Base-by-base conservation (phyloP, 2,329 filamentous ascomycete genomes). In the Penicillium polonicum region DNA sequence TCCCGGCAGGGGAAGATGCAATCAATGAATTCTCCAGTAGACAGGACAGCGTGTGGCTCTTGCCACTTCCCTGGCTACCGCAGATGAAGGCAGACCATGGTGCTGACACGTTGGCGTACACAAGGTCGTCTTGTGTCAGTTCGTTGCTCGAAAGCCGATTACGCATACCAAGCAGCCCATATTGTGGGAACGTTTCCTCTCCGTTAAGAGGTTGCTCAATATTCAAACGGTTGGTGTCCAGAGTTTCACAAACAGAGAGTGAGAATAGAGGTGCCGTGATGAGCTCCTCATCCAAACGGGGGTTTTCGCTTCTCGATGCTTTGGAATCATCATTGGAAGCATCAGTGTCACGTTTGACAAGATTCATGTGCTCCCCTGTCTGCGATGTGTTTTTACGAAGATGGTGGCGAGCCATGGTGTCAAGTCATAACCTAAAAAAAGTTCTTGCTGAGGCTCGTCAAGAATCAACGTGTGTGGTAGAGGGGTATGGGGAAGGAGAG, bases 81-180 rank as follows among this genome's bases (percentile, higher is more conserved):
- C 85, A 88, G 21, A 88, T 83, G 66, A 88, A 88, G 0, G 79
- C 75, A 0, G 83, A 86, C 61, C 79, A 84, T 0, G 85, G 85
- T 0, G 78, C 75, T 27, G 83, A 79, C 1, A 80, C 80, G 61
- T 87, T 87, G 19, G 53, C 17, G n/a, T 56, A 56, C 4, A 56
- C 39, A 7, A 56, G 53, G n/a, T 44, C 31, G 0, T 45, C 31
- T 13, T 43, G 29, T 19, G 25, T 10, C 9, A 27, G 25, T 9
- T 3, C 1, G 0, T 13, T 25, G 13, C 17, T 10, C 2, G 10
- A 12, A 21, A 9, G 3, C 13, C 31, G 46, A 13, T 31, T 43
- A 1, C 39, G 38, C 13, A 56, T 3, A 5, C 53, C 53, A 4
- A 56, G 53, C 3, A 52, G 39, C 15, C 53, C 53, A 38, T 55